These are phyloP conservation scores for Helenozyma baotianmanensis DNA, from an alignment of 805 yeast genomes.

Conservation along the genomic window DNA sequence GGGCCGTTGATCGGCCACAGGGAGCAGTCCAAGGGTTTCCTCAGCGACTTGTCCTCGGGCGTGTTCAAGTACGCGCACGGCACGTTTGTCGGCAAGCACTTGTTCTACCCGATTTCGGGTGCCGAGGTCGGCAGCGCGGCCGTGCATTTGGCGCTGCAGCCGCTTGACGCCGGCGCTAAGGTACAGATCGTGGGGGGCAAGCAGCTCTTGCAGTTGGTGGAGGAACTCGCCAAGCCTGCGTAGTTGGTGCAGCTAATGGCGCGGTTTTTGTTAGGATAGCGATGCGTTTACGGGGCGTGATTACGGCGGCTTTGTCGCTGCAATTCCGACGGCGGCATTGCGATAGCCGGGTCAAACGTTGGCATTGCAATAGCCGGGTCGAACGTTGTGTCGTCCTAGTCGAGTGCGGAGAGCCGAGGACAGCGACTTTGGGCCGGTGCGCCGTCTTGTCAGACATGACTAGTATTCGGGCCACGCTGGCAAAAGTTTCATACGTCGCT, in stretches of 20 bases:
- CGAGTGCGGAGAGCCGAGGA: too few species aligned
- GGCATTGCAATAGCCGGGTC: too few species aligned
- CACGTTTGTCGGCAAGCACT: constrained; percentile 10
- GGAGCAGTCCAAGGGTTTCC: constrained; percentile 18
- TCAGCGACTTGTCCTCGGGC: constrained; percentile 25
- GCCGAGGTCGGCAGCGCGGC: constrained; percentile 64
- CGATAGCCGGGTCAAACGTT: too few species aligned
- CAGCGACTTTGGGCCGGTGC: too few species aligned
- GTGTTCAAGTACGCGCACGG: constrained; percentile 25
- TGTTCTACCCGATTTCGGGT: constrained; percentile 47
- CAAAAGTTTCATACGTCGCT: too few species aligned
- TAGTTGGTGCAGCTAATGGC: not conserved
- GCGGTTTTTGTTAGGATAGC: too few species aligned
- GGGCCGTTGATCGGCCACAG: constrained; percentile 70
- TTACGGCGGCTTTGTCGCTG: too few species aligned
- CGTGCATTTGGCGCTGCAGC: constrained; percentile 31
- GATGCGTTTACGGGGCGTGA: too few species aligned
- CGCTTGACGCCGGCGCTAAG: constrained; percentile 9
- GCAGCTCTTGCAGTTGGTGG: constrained; percentile 19
- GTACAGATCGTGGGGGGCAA: constrained; percentile 19
- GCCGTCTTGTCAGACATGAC: too few species aligned
- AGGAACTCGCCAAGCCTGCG: not conserved
- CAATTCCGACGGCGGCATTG: too few species aligned
- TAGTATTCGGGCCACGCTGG: too few species aligned
- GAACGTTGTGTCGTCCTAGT: too few species aligned